A percentile compares a stretch with the other conserved stretches of the same genome.
Evolutionary conservation across 352 stramenopile genomes (phyloP).

Genomic region (Globisporangium apiculatum): DNA sequence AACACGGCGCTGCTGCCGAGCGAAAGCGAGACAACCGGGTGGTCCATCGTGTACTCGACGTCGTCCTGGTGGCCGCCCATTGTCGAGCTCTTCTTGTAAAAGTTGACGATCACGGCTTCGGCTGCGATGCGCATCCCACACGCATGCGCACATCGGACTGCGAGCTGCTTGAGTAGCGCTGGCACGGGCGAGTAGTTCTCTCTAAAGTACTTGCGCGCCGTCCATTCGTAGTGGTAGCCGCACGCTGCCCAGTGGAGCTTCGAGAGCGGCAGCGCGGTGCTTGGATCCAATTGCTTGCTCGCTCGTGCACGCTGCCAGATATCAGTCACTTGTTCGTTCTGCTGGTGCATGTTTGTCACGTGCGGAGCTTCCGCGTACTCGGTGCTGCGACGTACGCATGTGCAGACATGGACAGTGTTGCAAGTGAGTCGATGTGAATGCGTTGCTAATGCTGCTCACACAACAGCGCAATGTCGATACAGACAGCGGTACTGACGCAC

Average conservation of each 20-base stretch:
- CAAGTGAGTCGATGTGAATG: neutral
- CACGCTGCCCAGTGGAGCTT: conserved; percentile 69
- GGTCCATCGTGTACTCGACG: conserved; percentile 78
- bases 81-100: conserved; percentile 67
- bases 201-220: conserved; percentile 52
- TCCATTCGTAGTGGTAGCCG: conserved; percentile 84
- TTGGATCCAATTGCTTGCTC: conserved; percentile 28
- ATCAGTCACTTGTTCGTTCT: conserved; percentile 33
- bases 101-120: conserved; percentile 81
- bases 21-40: conserved; percentile 75
- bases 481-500: conserved; percentile 1
- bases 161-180: conserved; percentile 32
- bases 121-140: conserved; percentile 45
- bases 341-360: conserved; percentile 72
- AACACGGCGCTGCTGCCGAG: conserved; percentile 69
- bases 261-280: conserved; percentile 30
- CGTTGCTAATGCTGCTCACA: no score
- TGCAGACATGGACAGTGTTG: neutral
- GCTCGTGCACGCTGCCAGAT: conserved; percentile 48
- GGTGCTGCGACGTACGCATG: conserved; percentile 22
- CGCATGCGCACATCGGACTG: conserved; percentile 27
- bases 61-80: conserved; percentile 84
- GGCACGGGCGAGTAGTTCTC: conserved; percentile 51
- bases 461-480: no score
- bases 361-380: conserved; percentile 68